Evolutionary conservation across 306 rosid species (phyloP).

Genomic region (Vigna angularis): DNA sequence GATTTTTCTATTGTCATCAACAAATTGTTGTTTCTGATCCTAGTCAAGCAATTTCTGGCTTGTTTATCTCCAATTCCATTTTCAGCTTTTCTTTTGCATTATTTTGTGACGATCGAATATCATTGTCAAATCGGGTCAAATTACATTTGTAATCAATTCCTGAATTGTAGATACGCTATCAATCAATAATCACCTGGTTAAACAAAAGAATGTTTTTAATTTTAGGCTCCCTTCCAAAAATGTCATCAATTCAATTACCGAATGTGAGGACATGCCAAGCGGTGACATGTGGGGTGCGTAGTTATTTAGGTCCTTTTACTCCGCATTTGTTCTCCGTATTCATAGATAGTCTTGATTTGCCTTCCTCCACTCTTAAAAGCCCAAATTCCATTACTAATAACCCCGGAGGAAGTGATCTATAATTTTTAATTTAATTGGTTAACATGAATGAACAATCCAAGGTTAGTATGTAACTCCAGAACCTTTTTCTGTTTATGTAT

Average conservation of each 20-base stretch:
- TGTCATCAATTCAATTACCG: not conserved
- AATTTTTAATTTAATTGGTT: too few relatives aligned
- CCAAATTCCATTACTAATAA: too few relatives aligned
- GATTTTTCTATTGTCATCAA: not conserved
- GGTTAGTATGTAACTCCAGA: slow-evolving; percentile 51
- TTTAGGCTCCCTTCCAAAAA: not conserved
- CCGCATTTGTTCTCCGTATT: too few relatives aligned
- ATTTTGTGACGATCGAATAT: too few relatives aligned
- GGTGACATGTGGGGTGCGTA: too few relatives aligned
- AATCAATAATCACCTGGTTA: not conserved
- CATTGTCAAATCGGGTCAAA: not conserved
- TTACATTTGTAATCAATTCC: not conserved
- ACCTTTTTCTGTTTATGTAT: not conserved
- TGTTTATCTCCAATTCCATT: not conserved
- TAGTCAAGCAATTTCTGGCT: not conserved
- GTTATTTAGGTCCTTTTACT: too few relatives aligned
- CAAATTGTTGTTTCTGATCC: not conserved
- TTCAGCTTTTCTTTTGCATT: not conserved
- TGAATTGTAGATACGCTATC: not conserved
- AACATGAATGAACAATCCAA: slow-evolving; percentile 58
- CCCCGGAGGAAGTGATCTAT: too few relatives aligned
- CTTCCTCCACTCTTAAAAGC: too few relatives aligned
- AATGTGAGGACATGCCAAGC: not conserved
- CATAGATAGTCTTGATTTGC: too few relatives aligned
- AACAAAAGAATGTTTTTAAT: not conserved